Evolutionary conservation across 2,329 filamentous ascomycete genomes (phyloP).

Genomic region (Rhexocercosporidium sp.): DNA sequence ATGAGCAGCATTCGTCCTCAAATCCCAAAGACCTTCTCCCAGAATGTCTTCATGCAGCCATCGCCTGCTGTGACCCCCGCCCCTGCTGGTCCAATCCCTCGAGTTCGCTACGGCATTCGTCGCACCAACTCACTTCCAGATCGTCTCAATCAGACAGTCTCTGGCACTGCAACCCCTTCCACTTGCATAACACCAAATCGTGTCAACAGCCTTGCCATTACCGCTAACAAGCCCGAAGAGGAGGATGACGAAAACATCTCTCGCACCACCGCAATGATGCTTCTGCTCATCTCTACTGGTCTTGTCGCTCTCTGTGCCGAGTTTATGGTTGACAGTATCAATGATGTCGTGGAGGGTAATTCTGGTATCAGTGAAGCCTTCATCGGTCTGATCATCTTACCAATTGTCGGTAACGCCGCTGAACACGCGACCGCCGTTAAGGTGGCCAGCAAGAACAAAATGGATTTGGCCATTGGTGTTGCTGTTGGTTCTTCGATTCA

Average conservation of each 20-base stretch:
- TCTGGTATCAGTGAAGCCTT: conserved; percentile 66
- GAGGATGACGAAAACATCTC: conserved; percentile 56
- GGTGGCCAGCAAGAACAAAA: conserved; percentile 76
- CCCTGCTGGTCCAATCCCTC: conserved; percentile 54
- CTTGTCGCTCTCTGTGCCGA: conserved; percentile 73
- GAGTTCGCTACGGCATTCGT: conserved; percentile 68
- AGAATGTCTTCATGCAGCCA: conserved; percentile 68
- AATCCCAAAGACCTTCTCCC: conserved; percentile 69
- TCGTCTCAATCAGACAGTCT: conserved; percentile 56
- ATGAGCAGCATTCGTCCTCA: conserved; percentile 60
- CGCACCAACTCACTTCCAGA: conserved; percentile 78
- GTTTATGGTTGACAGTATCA: conserved; percentile 71
- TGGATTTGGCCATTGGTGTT: conserved; percentile 76
- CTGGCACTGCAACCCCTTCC: conserved; percentile 16
- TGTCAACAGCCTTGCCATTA: conserved; percentile 35
- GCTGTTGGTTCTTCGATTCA: conserved; percentile 75
- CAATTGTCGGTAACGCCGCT: conserved; percentile 75
- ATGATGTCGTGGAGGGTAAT: conserved; percentile 61
- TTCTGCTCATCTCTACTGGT: conserved; percentile 67
- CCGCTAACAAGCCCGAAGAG: conserved; percentile 30
- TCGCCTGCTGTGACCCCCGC: conserved; percentile 39
- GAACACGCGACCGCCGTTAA: conserved; percentile 75
- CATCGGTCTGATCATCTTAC: conserved; percentile 73
- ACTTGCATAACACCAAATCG: conserved; percentile 26
- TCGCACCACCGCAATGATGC: conserved; percentile 60